phyloP scores from a whole-genome alignment of 2,329 filamentous ascomycete genomes.

The Moelleriella libera region DNA sequence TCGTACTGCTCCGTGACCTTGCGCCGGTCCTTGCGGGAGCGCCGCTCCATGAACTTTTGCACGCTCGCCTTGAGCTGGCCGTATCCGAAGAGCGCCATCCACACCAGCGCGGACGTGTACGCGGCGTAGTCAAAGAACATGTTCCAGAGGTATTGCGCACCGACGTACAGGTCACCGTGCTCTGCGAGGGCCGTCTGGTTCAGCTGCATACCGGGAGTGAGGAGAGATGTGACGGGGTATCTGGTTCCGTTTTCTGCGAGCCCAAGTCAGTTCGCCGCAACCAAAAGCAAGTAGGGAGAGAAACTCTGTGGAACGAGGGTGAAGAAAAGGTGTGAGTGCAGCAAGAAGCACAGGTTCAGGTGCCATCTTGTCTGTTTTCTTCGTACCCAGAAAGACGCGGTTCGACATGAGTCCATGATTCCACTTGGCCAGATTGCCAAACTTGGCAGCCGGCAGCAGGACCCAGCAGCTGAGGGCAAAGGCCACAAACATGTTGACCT shows the following conservation, averaged over 20 bases:
- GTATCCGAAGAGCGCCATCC: conserved; percentile 43
- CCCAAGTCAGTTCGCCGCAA: background rate
- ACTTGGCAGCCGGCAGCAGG: conserved; percentile 43
- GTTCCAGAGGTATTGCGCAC: conserved; percentile 40
- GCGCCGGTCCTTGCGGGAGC: conserved; percentile 11
- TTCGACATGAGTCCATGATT: conserved; percentile 44
- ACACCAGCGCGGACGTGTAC: conserved; percentile 41
- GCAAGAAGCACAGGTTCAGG: too few relatives aligned
- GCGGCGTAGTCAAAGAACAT: conserved; percentile 49
- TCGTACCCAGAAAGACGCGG: conserved; percentile 26
- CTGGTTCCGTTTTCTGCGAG: conserved; percentile 14
- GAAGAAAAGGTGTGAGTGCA: background rate
- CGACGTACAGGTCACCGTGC: conserved; percentile 41
- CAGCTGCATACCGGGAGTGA: conserved; percentile 21
- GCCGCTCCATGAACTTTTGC: conserved; percentile 25
- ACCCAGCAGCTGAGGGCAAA: conserved; percentile 45
- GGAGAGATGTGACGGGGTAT: conserved; percentile 18
- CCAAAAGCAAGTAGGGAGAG: background rate
- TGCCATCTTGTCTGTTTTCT: background rate
- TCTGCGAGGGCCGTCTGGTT: conserved; percentile 33
- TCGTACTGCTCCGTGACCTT: conserved; percentile 39
- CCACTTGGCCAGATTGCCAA: conserved; percentile 36
- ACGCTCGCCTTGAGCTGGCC: conserved; percentile 29
- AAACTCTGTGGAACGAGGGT: background rate
- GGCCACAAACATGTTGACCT: conserved; percentile 38